Evolutionary conservation across 441 rosid species (phyloP).

Genomic region (Brassica hybrid): DNA sequence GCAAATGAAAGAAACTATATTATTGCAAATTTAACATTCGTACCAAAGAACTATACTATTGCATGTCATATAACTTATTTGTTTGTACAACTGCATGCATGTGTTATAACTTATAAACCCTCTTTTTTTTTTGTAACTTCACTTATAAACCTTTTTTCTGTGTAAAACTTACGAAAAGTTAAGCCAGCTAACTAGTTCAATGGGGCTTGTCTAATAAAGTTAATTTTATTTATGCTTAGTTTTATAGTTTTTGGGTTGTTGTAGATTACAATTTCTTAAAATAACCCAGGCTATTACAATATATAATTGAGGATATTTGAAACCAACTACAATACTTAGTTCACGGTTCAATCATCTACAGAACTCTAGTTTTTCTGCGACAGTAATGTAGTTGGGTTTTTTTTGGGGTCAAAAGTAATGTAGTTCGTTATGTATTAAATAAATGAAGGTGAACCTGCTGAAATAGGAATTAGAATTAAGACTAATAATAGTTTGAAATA

Average conservation of each 20-base stretch:
- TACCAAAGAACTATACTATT: too few relatives aligned
- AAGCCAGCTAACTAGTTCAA: neutral
- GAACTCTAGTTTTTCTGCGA: neutral
- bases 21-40: neutral
- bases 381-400: too few relatives aligned
- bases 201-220: neutral
- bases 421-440: neutral
- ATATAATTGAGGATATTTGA: too few relatives aligned
- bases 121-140: too few relatives aligned
- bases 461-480: neutral
- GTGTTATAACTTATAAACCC: neutral
- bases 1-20: neutral
- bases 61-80: neutral
- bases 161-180: neutral
- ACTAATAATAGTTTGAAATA: slow-evolving; percentile 2
- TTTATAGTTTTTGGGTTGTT: neutral
- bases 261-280: neutral
- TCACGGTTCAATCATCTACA: neutral
- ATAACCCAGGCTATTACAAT: neutral
- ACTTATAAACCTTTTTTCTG: neutral
- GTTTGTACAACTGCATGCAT: neutral
- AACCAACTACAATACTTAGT: too few relatives aligned
- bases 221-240: neutral
- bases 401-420: neutral
- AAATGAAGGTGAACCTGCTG: neutral